Base-by-base conservation (phyloP, 495 filamentous ascomycete species). In the Xylaria grammica region DNA sequence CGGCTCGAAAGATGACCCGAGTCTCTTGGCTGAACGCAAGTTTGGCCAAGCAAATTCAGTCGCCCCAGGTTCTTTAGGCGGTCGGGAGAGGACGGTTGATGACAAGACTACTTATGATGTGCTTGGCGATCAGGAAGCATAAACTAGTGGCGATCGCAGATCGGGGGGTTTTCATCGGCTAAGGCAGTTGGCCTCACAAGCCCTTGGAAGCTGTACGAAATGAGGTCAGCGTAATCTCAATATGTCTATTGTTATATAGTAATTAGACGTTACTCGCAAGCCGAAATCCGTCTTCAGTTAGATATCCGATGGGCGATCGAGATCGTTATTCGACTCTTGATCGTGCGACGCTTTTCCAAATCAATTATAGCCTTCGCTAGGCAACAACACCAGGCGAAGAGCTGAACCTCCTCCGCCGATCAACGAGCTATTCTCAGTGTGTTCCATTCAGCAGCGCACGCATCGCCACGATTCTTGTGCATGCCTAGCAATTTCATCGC, bases 1-100 rank as follows among this genome's bases (percentile, higher is more conserved):
- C 22, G 77, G 75, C 8, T 77, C 74, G n/a, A 66, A 69, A 63
- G 34, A 73, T 27, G 79, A 82, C 60, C 79, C 79, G 3, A 65
- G 66, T 8, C 24, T 72, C 48, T 53, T 55, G 24, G 78, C 74
- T 8, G 65, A 71, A 61, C 40, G 48, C 13, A 65, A 72, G 34
- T 56, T 75, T 22, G 27, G 32, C 19, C 27, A 55, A 27, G 57
- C 45, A 8, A 40, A 56, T 20, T 29, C 38, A 22, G 17, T 32
- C 6, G 62, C 54, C n/a, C 29, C 57, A 2, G 53, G 60, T 29
- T 44, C 65, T 22, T 53, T 26, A 3, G 66, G 51, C 11, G 68
- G 64, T 20, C 63, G 56, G 15, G 69, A 69, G 53, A 56, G 52
- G 40, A 32, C 52, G 54, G 66, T 62, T 17, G 54, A 27, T 9